These are phyloP conservation scores for Aegilops sharonensis DNA, from an alignment of 176 grass and related monocot genomes.

Conservation along the genomic window DNA sequence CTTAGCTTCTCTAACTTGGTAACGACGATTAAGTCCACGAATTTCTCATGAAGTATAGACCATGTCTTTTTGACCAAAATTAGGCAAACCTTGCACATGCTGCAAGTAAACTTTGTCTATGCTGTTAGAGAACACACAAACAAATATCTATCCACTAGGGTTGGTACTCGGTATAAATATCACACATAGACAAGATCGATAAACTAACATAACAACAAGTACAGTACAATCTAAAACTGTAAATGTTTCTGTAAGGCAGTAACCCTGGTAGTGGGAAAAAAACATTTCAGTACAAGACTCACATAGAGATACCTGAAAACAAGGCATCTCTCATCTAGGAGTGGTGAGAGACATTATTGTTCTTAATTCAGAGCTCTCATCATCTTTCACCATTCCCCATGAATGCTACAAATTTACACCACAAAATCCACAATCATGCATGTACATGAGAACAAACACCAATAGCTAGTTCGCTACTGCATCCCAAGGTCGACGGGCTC, in stretches of 20 bases:
- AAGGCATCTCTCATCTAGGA: conserved; percentile 42
- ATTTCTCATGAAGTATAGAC: conserved; percentile 26
- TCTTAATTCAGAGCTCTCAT: conserved; percentile 38
- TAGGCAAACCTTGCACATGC: conserved; percentile 20
- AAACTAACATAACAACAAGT: conserved; percentile 11
- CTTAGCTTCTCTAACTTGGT: background rate
- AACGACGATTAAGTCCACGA: background rate
- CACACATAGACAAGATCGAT: conserved; percentile 6
- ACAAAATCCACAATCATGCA: conserved; percentile 39
- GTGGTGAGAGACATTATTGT: conserved; percentile 22
- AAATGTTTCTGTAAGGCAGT: conserved; percentile 29
- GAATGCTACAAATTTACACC: conserved; percentile 73
- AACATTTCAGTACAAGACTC: conserved; percentile 32
- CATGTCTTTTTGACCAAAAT: conserved; percentile 17
- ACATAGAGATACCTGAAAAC: conserved; percentile 31
- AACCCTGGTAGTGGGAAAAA: conserved; percentile 26
- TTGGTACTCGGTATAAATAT: background rate
- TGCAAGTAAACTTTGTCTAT: conserved; percentile 3
- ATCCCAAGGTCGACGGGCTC: conserved; percentile 56
- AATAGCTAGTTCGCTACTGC: conserved; percentile 42
- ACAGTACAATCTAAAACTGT: conserved; percentile 19
- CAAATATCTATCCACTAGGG: background rate
- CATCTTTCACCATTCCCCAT: conserved; percentile 45
- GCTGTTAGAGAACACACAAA: background rate
- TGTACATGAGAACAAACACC: conserved; percentile 54